These are phyloP conservation scores for Saksenaea oblongispora DNA, from an alignment of 371 early-diverging fungal species.

Conservation along the genomic window DNA sequence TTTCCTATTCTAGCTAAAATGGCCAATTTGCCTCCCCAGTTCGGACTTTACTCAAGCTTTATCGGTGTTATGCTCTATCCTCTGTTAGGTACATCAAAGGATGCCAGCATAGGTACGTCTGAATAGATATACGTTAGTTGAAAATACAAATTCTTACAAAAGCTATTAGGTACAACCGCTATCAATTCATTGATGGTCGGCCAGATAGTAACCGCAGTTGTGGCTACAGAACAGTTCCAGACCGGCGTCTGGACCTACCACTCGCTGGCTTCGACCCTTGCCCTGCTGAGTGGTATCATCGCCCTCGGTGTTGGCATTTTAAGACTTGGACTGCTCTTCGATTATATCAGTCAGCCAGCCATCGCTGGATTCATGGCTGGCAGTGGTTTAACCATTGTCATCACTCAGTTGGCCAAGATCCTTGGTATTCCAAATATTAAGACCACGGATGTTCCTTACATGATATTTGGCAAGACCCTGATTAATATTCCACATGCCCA, in stretches of 20 bases:
- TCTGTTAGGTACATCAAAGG: slow-evolving; percentile 83
- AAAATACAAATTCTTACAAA: not conserved
- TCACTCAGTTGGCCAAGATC: slow-evolving; percentile 75
- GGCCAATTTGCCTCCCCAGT: slow-evolving; percentile 80
- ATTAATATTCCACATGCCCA: slow-evolving; percentile 42
- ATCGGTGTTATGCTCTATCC: slow-evolving; percentile 77
- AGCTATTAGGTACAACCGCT: slow-evolving; percentile 66
- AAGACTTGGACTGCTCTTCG: slow-evolving; percentile 78
- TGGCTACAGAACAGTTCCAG: slow-evolving; percentile 35
- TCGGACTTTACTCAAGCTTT: slow-evolving; percentile 87
- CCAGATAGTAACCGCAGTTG: slow-evolving; percentile 58
- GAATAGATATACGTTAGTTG: not conserved
- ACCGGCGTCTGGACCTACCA: slow-evolving; percentile 37
- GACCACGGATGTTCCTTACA: slow-evolving; percentile 59
- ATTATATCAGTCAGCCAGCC: slow-evolving; percentile 80
- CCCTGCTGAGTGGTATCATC: slow-evolving; percentile 68
- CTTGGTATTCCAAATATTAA: slow-evolving; percentile 72
- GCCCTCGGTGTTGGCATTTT: slow-evolving; percentile 70
- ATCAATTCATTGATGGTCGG: slow-evolving; percentile 78
- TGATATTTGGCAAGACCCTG: slow-evolving; percentile 61
- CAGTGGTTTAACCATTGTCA: slow-evolving; percentile 75
- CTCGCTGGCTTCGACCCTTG: slow-evolving; percentile 48
- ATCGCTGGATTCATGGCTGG: slow-evolving; percentile 78
- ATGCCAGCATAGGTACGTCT: slow-evolving; percentile 76
- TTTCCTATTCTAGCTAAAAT: slow-evolving; percentile 59